A percentile compares a stretch with the other conserved stretches of the same genome.
Evolutionary conservation across 2,329 filamentous ascomycete genomes (phyloP).

Genomic region (Scedosporium boydii): DNA sequence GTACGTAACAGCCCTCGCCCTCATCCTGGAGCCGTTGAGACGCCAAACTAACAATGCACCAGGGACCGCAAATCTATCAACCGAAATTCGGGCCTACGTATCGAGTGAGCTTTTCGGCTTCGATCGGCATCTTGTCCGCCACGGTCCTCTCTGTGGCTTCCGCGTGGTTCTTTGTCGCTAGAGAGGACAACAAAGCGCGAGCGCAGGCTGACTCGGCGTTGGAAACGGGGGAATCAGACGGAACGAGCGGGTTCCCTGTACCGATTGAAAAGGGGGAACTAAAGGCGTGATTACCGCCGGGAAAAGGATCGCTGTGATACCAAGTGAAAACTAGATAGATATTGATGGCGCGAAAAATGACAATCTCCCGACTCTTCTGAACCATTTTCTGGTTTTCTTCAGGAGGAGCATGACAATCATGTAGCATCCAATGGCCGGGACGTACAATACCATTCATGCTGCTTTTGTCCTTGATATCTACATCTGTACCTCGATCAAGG

Average conservation of each 20-base stretch:
- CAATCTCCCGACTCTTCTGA: too few species aligned
- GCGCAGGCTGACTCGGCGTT: not conserved
- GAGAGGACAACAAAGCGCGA: constrained; percentile 10
- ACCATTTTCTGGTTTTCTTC: too few species aligned
- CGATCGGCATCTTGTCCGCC: constrained; percentile 21
- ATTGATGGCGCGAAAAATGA: too few species aligned
- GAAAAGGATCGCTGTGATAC: too few species aligned
- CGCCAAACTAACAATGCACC: not conserved
- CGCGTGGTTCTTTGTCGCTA: constrained; percentile 14
- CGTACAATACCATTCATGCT: too few species aligned
- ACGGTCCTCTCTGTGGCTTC: constrained; percentile 14
- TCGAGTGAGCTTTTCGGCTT: constrained; percentile 24
- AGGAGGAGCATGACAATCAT: too few species aligned
- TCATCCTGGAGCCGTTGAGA: not conserved
- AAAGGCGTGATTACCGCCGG: too few species aligned
- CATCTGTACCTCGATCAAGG: too few species aligned
- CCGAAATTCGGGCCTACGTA: constrained; percentile 27
- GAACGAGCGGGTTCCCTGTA: not conserved
- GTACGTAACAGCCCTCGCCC: constrained; percentile 8
- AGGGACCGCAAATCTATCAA: constrained; percentile 28
- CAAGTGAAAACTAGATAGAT: too few species aligned
- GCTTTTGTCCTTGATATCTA: too few species aligned
- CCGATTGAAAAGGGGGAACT: too few species aligned
- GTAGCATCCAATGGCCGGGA: too few species aligned
- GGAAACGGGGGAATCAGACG: not conserved